These are phyloP conservation scores for Rosellinia necatrix DNA, from an alignment of 2,329 filamentous ascomycete genomes.

Conservation along the genomic window DNA sequence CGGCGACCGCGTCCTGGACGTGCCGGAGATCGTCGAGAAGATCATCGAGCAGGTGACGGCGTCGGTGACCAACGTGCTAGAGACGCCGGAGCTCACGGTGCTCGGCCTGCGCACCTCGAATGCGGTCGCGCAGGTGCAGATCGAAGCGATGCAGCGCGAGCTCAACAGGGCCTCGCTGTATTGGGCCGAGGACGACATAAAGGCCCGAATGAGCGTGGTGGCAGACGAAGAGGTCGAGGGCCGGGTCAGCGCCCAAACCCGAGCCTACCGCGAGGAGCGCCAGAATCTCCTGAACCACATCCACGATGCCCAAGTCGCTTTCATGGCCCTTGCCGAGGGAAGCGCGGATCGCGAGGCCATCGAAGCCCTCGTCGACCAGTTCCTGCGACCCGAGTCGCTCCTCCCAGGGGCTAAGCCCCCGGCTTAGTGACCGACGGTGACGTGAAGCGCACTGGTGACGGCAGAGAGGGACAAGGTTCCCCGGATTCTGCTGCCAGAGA, in stretches of 20 bases:
- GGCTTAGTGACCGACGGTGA: too few relatives aligned
- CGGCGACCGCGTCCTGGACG: slow-evolving; percentile 1
- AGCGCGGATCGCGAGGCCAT: slow-evolving; percentile 11
- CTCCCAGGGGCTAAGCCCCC: too few relatives aligned
- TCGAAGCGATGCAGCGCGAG: slow-evolving; percentile 12
- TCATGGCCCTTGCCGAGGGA: slow-evolving; percentile 14
- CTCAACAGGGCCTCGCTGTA: not conserved
- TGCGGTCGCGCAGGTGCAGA: slow-evolving; percentile 9
- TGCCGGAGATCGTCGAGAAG: slow-evolving; percentile 5
- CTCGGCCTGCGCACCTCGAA: slow-evolving; percentile 5
- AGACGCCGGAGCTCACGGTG: not conserved
- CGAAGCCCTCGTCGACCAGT: slow-evolving; percentile 16
- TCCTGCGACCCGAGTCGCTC: not conserved
- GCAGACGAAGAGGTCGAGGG: slow-evolving; percentile 26
- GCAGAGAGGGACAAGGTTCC: slow-evolving; percentile 4
- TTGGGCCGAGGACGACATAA: slow-evolving; percentile 19
- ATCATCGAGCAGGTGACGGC: slow-evolving; percentile 10
- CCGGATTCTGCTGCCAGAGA: slow-evolving; percentile 12
- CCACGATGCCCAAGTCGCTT: slow-evolving; percentile 9
- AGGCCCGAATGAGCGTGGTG: slow-evolving; percentile 1
- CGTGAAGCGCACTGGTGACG: not conserved
- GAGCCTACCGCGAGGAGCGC: slow-evolving; percentile 29
- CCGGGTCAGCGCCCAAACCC: slow-evolving; percentile 22
- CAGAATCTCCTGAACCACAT: slow-evolving; percentile 21
- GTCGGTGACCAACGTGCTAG: not conserved